Base-by-base conservation (phyloP, 1,139 yeast species). In the Taphrina sp. region DNA sequence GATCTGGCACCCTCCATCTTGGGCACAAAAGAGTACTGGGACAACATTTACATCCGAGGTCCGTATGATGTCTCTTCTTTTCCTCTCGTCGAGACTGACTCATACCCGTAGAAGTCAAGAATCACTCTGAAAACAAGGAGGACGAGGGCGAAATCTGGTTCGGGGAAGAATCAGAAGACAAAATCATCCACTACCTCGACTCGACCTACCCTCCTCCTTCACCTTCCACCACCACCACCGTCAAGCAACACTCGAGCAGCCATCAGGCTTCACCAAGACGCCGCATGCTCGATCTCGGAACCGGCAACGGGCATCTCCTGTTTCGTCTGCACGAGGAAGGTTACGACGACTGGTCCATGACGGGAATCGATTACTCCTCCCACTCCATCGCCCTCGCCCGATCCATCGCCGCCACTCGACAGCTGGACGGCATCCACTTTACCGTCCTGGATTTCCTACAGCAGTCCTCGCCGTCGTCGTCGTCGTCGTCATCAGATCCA, bases 131-230 rank as follows among this genome's bases (percentile, higher is more conserved):
- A 26, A 41, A 41, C 17, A 8, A 31, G 66, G 77, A 82, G 17
- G 97, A 92, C 67, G 82, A 90, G 0, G 98, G 98, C 1, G 98
- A 92, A 69, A 80, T 90, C 67, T 94, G 98, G 98, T 92, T 92
- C 69, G 83, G 94, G 65, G 83, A 88, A 12, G 89, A 85, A 65
- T 97, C 98, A 0, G 97, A 90, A 66, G 76, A 76, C 59, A 83
- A 81, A 66, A 85, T 92, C 82, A 76, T 85, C 20, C 79, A 80
- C 56, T 90, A 83, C 64, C 67, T 88, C 17, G 68, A 72, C 17
- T 76, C 74, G 1, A 71, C 64, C 64, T 14, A 67, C 74, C n/a
- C n/a, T n/a, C n/a, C n/a, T n/a, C n/a, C n/a, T n/a, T 10, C 72
- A 67, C 39, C 52, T 1, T 37, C 44, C 8, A 24, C 35, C 3